Conservation (phyloP, 495 filamentous ascomycete species). For the Aspergillus sparsus region DNA sequence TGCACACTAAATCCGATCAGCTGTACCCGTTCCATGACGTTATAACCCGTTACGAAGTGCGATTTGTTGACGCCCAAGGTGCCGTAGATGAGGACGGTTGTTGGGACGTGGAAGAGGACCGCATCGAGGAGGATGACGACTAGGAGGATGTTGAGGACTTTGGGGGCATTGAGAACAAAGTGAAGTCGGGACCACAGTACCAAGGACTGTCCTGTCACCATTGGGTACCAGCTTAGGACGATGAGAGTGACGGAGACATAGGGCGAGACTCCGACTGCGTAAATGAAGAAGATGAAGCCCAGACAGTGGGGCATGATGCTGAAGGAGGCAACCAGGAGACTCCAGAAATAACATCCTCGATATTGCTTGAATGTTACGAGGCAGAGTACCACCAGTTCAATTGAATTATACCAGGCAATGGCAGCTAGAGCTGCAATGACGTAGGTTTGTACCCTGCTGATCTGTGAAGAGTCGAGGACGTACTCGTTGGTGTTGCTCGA, state of each 20-base stretch:
- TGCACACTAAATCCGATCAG: slow-evolving; percentile 56
- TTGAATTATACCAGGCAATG: slow-evolving; percentile 50
- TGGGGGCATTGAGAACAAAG: slow-evolving; percentile 41
- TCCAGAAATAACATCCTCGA: slow-evolving; percentile 54
- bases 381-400: slow-evolving; percentile 48
- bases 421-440: slow-evolving; percentile 40
- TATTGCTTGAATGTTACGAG: slow-evolving; percentile 51
- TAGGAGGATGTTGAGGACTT: slow-evolving; percentile 37
- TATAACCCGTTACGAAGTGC: slow-evolving; percentile 41
- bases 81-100: slow-evolving; percentile 46
- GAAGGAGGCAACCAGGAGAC: slow-evolving; percentile 46
- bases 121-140: slow-evolving; percentile 48
- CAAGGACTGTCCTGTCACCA: slow-evolving; percentile 53
- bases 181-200: slow-evolving; percentile 53
- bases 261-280: slow-evolving; percentile 30
- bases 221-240: slow-evolving; percentile 43
- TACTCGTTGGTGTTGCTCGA: neutral
- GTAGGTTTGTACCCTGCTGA: slow-evolving; percentile 18
- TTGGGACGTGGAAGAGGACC: slow-evolving; percentile 44
- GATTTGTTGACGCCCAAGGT: slow-evolving; percentile 21
- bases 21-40: slow-evolving; percentile 54
- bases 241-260: slow-evolving; percentile 44
- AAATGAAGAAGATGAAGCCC: slow-evolving; percentile 49
- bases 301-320: slow-evolving; percentile 44
- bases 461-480: neutral